A percentile compares a stretch with the other conserved stretches of the same genome.
Evolutionary conservation across 108 stramenopile species (phyloP).

Genomic region (Cyclotella baltica): DNA sequence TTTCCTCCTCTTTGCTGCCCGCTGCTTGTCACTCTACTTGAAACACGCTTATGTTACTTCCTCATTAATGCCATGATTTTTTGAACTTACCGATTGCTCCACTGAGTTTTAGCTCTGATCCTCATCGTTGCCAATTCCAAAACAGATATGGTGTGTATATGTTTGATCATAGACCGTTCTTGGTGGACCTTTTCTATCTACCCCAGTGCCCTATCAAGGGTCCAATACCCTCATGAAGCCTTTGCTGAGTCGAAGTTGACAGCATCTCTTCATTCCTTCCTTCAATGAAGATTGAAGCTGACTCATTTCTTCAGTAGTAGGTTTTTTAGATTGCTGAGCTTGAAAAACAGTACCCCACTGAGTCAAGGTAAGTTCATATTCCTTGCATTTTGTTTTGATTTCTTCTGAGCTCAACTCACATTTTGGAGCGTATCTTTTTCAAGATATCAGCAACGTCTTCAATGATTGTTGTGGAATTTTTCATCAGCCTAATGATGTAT

Average conservation of each 20-base stretch:
- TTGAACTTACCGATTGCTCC: not conserved
- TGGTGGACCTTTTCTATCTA: constrained; percentile 34
- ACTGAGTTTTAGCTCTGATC: not conserved
- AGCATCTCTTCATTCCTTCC: not conserved
- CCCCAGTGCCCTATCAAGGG: constrained; percentile 30
- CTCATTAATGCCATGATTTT: no score
- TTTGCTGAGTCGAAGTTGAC: constrained; percentile 22
- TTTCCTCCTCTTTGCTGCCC: no score
- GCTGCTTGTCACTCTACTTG: no score
- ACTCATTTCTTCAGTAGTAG: not conserved
- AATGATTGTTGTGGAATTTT: not conserved
- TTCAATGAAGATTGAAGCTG: not conserved
- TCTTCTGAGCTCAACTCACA: not conserved
- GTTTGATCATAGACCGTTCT: constrained; percentile 3
- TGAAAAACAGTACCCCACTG: not conserved
- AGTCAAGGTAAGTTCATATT: not conserved
- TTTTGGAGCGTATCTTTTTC: not conserved
- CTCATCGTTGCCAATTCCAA: not conserved
- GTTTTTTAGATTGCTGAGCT: not conserved
- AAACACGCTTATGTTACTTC: no score
- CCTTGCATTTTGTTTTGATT: not conserved
- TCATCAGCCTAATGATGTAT: constrained; percentile 1
- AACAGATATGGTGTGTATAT: not conserved
- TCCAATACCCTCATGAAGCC: constrained; percentile 13
- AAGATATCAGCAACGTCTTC: not conserved